phyloP scores from a whole-genome alignment of 179 eudicot genomes.

The Sideroxylon spinosum region DNA sequence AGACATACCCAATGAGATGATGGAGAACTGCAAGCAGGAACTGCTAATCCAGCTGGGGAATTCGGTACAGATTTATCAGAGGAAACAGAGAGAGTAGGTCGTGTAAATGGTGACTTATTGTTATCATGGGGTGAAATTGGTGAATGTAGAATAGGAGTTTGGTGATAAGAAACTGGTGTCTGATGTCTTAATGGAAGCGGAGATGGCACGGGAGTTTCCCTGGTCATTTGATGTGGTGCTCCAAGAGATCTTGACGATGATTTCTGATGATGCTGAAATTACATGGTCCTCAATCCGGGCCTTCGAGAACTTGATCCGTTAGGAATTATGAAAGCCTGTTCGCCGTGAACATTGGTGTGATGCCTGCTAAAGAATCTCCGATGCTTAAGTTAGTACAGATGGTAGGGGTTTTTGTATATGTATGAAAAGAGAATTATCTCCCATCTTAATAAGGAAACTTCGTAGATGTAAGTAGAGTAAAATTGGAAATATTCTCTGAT shows the following conservation, averaged over 20 bases:
- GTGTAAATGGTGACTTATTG: conserved; percentile 49
- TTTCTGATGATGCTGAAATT: background rate
- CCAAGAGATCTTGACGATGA: conserved; percentile 43
- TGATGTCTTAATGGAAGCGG: conserved; percentile 41
- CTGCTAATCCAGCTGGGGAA: conserved; percentile 36
- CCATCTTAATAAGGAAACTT: no score
- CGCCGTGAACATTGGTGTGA: no score
- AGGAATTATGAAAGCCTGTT: no score
- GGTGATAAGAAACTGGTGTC: conserved; percentile 32
- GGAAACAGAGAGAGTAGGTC: conserved; percentile 46
- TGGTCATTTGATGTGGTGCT: conserved; percentile 28
- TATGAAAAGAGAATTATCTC: no score
- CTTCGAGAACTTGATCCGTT: no score
- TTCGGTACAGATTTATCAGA: conserved; percentile 38
- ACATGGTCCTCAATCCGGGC: no score
- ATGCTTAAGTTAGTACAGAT: no score
- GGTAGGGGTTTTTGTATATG: no score
- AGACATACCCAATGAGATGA: conserved; percentile 31
- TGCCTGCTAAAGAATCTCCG: no score
- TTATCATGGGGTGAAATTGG: conserved; percentile 53
- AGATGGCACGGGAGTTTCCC: conserved; percentile 37
- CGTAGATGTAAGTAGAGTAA: no score
- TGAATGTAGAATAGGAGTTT: conserved; percentile 34
- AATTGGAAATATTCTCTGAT: no score
- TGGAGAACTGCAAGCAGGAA: conserved; percentile 34